These are phyloP conservation scores for Trametopsis cervina DNA, from an alignment of 768 basidiomycete genomes.

Conservation along the genomic window DNA sequence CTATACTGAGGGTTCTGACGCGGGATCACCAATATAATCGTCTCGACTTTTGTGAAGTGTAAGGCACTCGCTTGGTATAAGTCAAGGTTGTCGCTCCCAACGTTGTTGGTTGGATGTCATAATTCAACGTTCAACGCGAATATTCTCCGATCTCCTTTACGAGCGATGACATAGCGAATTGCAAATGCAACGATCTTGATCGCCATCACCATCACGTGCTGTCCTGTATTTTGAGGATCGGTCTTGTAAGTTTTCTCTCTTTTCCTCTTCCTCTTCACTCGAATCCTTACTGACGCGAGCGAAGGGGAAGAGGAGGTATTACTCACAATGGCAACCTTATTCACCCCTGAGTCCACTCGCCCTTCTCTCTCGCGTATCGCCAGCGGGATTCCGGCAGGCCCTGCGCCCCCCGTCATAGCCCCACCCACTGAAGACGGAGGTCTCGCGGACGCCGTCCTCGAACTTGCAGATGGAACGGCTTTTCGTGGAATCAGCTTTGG, in stretches of 20 bases:
- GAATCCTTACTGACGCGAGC: conserved; percentile 19
- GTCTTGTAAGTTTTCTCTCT: conserved; percentile 16
- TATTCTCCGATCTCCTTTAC: too few species aligned
- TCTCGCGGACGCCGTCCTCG: conserved; percentile 61
- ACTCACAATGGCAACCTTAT: conserved; percentile 11
- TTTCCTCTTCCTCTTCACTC: conserved; percentile 27
- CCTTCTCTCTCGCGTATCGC: conserved; percentile 40
- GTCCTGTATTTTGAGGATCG: neutral
- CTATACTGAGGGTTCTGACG: too few species aligned
- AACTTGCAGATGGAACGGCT: conserved; percentile 85
- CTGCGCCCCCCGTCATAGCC: conserved; percentile 29
- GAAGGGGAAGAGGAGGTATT: conserved; percentile 26
- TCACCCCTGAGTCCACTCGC: conserved; percentile 22
- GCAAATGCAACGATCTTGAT: neutral
- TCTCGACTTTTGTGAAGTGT: too few species aligned
- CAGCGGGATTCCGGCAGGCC: conserved; percentile 32
- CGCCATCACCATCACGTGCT: conserved; percentile 5
- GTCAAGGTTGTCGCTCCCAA: too few species aligned
- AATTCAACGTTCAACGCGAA: too few species aligned
- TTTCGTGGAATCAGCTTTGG: conserved; percentile 91
- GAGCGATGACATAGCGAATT: too few species aligned
- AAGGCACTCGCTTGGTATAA: too few species aligned
- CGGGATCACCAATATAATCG: too few species aligned
- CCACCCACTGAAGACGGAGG: conserved; percentile 20
- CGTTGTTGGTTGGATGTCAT: too few species aligned